Conservation (phyloP, 306 rosid species). For the Albizia julibrissin region DNA sequence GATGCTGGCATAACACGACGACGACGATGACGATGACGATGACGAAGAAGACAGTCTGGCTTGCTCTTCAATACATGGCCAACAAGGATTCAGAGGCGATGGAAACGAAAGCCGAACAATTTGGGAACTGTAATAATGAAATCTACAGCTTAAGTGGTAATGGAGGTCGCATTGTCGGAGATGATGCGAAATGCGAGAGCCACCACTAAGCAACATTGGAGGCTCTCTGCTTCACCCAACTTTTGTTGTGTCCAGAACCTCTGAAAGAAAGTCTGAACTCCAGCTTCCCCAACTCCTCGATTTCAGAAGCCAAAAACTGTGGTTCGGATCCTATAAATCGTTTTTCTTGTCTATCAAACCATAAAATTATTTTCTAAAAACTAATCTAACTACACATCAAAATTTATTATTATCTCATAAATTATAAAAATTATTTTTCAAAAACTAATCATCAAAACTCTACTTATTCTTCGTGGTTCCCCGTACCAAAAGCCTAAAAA, state of each 20-base stretch:
- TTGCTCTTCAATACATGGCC: neutral
- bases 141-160: conserved; percentile 35
- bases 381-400: too few species aligned
- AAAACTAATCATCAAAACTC: too few species aligned
- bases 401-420: too few species aligned
- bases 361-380: too few species aligned
- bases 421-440: too few species aligned
- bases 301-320: too few species aligned
- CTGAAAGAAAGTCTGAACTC: too few species aligned
- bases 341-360: too few species aligned
- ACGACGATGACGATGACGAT: neutral
- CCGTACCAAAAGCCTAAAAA: too few species aligned
- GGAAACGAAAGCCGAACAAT: conserved; percentile 39
- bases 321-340: too few species aligned
- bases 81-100: conserved; percentile 38
- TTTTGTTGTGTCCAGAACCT: neutral
- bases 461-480: too few species aligned
- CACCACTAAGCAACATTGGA: conserved; percentile 37
- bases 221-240: neutral
- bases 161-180: conserved; percentile 57
- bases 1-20: conserved; percentile 28
- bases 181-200: conserved; percentile 56
- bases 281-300: too few species aligned
- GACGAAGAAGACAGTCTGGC: conserved; percentile 1
- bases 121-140: conserved; percentile 30